Evolutionary conservation across 2,329 filamentous ascomycete species (phyloP), one percentile per base, ranked within the genome.

Genomic region (Bipolaris bicolor): DNA sequence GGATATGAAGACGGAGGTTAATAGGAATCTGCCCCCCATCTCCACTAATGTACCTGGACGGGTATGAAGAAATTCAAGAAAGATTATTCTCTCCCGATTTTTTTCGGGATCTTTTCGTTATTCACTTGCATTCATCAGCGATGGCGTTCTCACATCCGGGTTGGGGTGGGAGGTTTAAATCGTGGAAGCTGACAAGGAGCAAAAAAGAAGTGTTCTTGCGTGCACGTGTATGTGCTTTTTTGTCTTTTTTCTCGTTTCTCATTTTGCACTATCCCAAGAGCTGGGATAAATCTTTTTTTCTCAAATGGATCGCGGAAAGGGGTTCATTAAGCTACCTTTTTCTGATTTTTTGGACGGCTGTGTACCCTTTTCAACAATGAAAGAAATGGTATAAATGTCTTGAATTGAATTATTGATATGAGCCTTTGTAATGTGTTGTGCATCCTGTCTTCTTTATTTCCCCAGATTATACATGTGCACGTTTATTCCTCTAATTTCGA

Each of bases 221-320:
- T 31, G 10, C 29, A 31, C 29, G 10, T 31, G 54, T 55, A 52
- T 47, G 34, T 44, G 41, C 41, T n/a, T 45, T 31, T 29, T 26
- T 45, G 5, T 7, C 29, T 31, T 31, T 31, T 11, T 31, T 31
- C 15, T 16, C 29, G 2, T 20, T 34, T 36, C 59, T 40, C 10
- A 4, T 31, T 44, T 59, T 51, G 61, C 58, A 43, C 56, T 56
- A 62, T 65, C 64, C 64, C 64, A 67, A 65, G 64, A 55, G 64
- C 64, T 67, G 64, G 64, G 64, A 49, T 64, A 51, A 45, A 10
- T 3, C 7, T 13, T 29, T 11, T 34, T 33, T 36, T 44, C 40
- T 43, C 10, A 31, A 31, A 10, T 47, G 37, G 37, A 20, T 18
- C 4, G 3, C 16, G 13, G n/a, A 37, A 37, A 37, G 34, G 15